Conservation (phyloP, 257 asterid species). For the Marsdenia floribunda region DNA sequence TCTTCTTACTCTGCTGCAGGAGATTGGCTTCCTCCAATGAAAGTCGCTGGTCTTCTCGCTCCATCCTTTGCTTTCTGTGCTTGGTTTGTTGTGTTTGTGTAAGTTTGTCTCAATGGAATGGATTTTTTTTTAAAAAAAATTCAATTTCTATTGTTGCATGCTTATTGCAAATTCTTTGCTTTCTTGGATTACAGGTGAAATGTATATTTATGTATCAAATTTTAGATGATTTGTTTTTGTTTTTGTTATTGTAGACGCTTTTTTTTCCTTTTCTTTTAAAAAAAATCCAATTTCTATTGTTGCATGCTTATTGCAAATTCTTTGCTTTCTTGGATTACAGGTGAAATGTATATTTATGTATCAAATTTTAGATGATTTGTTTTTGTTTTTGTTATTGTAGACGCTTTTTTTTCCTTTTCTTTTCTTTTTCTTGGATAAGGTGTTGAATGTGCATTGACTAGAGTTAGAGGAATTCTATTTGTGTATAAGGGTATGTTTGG, state of each 20-base stretch:
- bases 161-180: background rate
- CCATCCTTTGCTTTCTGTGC: too few relatives aligned
- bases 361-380: background rate
- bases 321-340: background rate
- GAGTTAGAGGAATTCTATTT: background rate
- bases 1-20: too few relatives aligned
- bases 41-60: too few relatives aligned
- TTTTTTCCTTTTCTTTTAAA: background rate
- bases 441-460: slow-evolving; percentile 9
- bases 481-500: too few relatives aligned
- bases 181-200: background rate
- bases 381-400: background rate
- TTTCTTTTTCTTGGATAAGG: background rate
- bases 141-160: background rate
- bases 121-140: background rate
- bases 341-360: background rate
- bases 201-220: background rate
- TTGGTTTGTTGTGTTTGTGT: background rate
- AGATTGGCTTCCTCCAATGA: too few relatives aligned
- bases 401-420: background rate
- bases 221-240: background rate
- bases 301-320: background rate
- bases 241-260: background rate
- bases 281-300: background rate
- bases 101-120: background rate